These are phyloP conservation scores for Penicillium crystallinum DNA, from an alignment of 495 filamentous ascomycete genomes.

Conservation along the genomic window DNA sequence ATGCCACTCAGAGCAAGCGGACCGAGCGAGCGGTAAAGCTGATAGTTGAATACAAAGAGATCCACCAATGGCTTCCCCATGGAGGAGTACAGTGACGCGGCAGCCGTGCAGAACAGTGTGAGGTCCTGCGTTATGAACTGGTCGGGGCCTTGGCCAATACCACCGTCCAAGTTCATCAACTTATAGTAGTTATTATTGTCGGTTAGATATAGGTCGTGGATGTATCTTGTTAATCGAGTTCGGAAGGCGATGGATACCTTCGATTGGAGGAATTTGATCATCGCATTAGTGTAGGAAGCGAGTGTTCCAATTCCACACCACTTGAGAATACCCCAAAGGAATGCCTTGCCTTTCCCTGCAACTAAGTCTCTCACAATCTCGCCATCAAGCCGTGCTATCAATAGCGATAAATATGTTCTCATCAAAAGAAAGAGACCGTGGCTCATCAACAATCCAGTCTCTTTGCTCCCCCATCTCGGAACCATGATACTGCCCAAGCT, in stretches of 20 bases:
- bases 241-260: conserved; percentile 99
- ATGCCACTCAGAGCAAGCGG: conserved; percentile 83
- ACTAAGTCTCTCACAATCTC: conserved; percentile 96
- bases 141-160: conserved; percentile 84
- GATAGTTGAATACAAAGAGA: conserved; percentile 94
- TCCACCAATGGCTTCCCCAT: conserved; percentile 96
- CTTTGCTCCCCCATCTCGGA: conserved; percentile 89
- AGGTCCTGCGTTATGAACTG: conserved; percentile 98
- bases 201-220: conserved; percentile 95
- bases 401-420: conserved; percentile 87
- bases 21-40: conserved; percentile 87
- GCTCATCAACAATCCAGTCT: conserved; percentile 80
- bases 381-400: conserved; percentile 90
- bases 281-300: conserved; percentile 88
- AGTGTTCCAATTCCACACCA: conserved; percentile 69
- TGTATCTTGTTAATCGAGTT: conserved; percentile 91
- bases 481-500: conserved; percentile 97
- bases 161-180: conserved; percentile 86
- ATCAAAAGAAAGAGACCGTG: conserved; percentile 67
- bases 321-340: conserved; percentile 85
- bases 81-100: conserved; percentile 91
- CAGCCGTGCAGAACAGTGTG: conserved; percentile 86
- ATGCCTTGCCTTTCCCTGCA: conserved; percentile 82
- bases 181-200: conserved; percentile 96
- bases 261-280: conserved; percentile 96